Evolutionary conservation across 257 asterid genomes (phyloP).

Genomic region (Solanum sitiens): DNA sequence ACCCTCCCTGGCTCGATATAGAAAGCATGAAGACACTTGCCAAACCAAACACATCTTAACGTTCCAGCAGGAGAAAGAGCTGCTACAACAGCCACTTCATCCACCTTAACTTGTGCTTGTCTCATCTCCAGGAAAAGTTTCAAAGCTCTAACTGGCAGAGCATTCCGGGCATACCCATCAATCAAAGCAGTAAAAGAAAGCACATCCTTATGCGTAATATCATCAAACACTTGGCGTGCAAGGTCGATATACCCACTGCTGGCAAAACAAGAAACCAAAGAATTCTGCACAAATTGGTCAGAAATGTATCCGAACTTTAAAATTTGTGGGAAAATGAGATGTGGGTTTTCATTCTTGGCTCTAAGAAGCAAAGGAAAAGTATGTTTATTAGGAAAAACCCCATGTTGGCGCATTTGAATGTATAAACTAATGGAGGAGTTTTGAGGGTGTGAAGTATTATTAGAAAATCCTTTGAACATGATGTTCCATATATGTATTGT

Average conservation of each 20-base stretch:
- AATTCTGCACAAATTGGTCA: slow-evolving; percentile 34
- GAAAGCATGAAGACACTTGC: slow-evolving; percentile 45
- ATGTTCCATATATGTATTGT: slow-evolving; percentile 25
- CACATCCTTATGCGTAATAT: slow-evolving; percentile 25
- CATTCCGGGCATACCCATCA: slow-evolving; percentile 25
- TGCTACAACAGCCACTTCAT: slow-evolving; percentile 38
- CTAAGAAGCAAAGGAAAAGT: slow-evolving; percentile 53
- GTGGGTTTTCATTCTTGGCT: slow-evolving; percentile 18
- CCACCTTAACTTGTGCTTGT: slow-evolving; percentile 14
- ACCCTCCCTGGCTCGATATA: slow-evolving; percentile 36
- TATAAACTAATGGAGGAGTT: slow-evolving; percentile 19
- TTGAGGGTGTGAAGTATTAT: slow-evolving; percentile 10
- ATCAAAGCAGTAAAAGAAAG: slow-evolving; percentile 43
- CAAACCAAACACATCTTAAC: slow-evolving; percentile 27
- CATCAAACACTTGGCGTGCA: slow-evolving; percentile 40
- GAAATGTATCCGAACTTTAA: slow-evolving; percentile 32
- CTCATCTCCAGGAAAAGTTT: slow-evolving; percentile 39
- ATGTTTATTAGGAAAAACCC: slow-evolving; percentile 37
- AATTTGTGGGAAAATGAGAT: slow-evolving; percentile 23
- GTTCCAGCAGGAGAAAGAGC: slow-evolving; percentile 34
- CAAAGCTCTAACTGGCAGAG: slow-evolving; percentile 18
- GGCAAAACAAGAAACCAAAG: slow-evolving; percentile 19
- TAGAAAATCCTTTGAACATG: slow-evolving; percentile 24
- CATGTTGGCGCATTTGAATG: slow-evolving; percentile 22
- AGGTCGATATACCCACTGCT: slow-evolving; percentile 5